Percentiles rank a stretch among this genome's conserved stretches.
These are phyloP conservation scores for Nakazawaea ernobii DNA, from an alignment of 805 yeast species.

Conservation along the genomic window DNA sequence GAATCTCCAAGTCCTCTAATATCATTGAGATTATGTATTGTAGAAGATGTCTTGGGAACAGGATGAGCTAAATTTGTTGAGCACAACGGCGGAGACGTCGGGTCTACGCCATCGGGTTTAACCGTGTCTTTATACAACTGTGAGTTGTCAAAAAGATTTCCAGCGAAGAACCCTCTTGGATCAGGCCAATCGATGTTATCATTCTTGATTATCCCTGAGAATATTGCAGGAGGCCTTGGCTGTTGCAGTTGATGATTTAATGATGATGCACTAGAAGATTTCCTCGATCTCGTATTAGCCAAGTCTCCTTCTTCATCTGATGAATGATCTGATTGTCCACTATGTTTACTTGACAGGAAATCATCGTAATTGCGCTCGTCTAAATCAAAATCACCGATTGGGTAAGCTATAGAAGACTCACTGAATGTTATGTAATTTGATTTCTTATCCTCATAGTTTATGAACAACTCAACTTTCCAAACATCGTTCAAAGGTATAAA, in stretches of 20 bases:
- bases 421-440: slow-evolving; percentile 23
- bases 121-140: slow-evolving; percentile 3
- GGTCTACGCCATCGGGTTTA: neutral
- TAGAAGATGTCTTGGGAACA: neutral
- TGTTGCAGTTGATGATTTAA: neutral
- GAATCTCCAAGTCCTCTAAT: neutral
- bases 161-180: slow-evolving; percentile 14
- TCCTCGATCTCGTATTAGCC: neutral
- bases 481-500: slow-evolving; percentile 29
- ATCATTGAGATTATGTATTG: neutral
- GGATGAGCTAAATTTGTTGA: slow-evolving; percentile 1
- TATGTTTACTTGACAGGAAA: slow-evolving; percentile 5
- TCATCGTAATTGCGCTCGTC: slow-evolving; percentile 10
- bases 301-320: slow-evolving; percentile 14
- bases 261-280: slow-evolving; percentile 3
- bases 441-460: slow-evolving; percentile 28
- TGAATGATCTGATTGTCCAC: slow-evolving; percentile 2
- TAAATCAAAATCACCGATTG: slow-evolving; percentile 23
- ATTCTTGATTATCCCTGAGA: slow-evolving; percentile 20
- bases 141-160: slow-evolving; percentile 7
- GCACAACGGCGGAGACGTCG: no score
- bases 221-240: slow-evolving; percentile 3
- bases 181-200: slow-evolving; percentile 13
- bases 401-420: slow-evolving; percentile 24
- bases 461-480: slow-evolving; percentile 35